Conservation (phyloP, 2,329 filamentous ascomycete genomes). For the Onygenales sp. region DNA sequence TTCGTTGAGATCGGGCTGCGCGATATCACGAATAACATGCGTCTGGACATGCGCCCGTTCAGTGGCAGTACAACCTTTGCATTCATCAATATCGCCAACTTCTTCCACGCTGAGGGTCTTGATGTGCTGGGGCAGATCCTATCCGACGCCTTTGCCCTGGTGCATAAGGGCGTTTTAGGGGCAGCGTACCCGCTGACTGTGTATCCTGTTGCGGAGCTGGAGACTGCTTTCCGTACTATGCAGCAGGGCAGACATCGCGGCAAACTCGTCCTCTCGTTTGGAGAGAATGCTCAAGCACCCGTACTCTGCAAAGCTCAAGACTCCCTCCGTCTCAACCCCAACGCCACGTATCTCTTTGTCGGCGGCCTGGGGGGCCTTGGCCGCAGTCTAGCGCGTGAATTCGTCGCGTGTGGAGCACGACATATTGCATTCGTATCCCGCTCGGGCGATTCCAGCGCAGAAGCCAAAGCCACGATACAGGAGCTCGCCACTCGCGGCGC, state of each 20-base stretch:
- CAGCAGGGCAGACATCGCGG: conserved; percentile 25
- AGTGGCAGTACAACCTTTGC: conserved; percentile 12
- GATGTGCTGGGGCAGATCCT: neutral
- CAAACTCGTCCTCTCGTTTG: conserved; percentile 23
- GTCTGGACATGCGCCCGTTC: conserved; percentile 18
- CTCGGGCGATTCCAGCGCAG: conserved; percentile 11
- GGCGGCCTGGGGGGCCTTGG: conserved; percentile 15
- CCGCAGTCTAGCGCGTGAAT: conserved; percentile 13
- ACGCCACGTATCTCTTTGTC: conserved; percentile 2
- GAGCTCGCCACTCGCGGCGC: conserved; percentile 3
- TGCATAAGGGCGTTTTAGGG: neutral
- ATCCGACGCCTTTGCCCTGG: neutral
- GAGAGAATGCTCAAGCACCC: neutral
- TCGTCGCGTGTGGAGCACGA: conserved; percentile 16
- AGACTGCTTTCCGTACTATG: conserved; percentile 20
- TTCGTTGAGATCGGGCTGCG: conserved; percentile 13
- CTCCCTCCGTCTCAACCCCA: neutral
- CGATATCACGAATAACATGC: conserved; percentile 9
- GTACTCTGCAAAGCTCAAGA: neutral
- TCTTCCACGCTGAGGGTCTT: neutral
- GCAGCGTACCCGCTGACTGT: conserved; percentile 12
- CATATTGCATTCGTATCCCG: conserved; percentile 22
- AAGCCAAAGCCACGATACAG: conserved; percentile 8
- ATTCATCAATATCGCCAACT: conserved; percentile 10
- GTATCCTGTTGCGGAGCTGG: conserved; percentile 16